Evolutionary conservation across 257 asterid species (phyloP).

Genomic region (Eucommia ulmoides): DNA sequence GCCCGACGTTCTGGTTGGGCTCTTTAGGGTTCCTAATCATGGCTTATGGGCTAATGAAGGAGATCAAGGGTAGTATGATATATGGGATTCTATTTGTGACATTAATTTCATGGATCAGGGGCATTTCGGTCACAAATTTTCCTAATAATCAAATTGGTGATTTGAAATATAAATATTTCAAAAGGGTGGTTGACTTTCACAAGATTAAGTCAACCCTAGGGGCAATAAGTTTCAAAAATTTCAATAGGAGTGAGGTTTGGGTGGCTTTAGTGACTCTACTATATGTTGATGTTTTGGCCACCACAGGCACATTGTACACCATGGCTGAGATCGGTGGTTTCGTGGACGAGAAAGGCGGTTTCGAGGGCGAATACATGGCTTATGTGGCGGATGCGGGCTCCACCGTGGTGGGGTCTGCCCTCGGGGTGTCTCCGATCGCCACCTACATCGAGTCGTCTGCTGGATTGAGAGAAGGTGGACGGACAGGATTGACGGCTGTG

Average conservation of each 20-base stretch:
- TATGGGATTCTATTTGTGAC: constrained; percentile 67
- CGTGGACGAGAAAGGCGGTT: constrained; percentile 30
- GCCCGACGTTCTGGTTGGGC: constrained; percentile 77
- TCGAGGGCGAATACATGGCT: constrained; percentile 67
- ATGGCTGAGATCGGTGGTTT: constrained; percentile 64
- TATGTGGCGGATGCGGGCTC: constrained; percentile 80
- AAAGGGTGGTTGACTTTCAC: constrained; percentile 46
- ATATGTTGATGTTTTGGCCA: constrained; percentile 62
- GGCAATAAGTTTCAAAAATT: constrained; percentile 41
- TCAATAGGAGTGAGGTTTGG: constrained; percentile 55
- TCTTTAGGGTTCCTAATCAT: constrained; percentile 38
- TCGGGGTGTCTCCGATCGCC: constrained; percentile 66
- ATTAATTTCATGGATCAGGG: constrained; percentile 57
- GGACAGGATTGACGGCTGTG: constrained; percentile 63
- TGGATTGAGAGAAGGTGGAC: constrained; percentile 67
- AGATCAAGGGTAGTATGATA: constrained; percentile 71
- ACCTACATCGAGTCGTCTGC: constrained; percentile 61
- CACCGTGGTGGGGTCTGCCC: constrained; percentile 48
- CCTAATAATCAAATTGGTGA: constrained; percentile 50
- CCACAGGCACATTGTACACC: constrained; percentile 60
- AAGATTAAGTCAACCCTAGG: constrained; percentile 44
- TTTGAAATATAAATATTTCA: constrained; percentile 39
- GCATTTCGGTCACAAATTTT: constrained; percentile 45
- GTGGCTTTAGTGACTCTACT: constrained; percentile 42
- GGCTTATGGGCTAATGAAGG: constrained; percentile 54